A percentile compares a stretch with the other conserved stretches of the same genome.
These are phyloP conservation scores for Phytophthora vignae DNA, from an alignment of 352 stramenopile genomes.

Conservation along the genomic window DNA sequence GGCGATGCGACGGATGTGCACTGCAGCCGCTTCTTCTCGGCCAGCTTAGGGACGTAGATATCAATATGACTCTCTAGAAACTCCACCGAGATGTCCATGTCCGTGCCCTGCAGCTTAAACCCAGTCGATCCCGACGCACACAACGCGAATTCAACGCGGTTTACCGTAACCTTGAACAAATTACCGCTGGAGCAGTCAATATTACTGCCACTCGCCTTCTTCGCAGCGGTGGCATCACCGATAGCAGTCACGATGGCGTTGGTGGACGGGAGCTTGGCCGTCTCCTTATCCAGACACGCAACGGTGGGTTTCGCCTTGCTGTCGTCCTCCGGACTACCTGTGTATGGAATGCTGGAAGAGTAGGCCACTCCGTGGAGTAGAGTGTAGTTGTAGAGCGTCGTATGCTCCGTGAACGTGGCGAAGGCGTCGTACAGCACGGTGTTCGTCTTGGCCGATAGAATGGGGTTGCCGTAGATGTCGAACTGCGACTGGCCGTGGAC, in stretches of 20 bases:
- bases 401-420: conserved; percentile 26
- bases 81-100: conserved; percentile 28
- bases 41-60: conserved; percentile 9
- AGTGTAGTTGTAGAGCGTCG: conserved; percentile 32
- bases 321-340: conserved; percentile 5
- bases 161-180: conserved; percentile 17
- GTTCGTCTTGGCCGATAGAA: conserved; percentile 7
- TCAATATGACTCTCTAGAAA: conserved; percentile 20
- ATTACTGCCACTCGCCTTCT: not conserved
- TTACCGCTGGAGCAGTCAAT: conserved; percentile 4
- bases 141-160: conserved; percentile 14
- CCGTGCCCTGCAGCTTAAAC: conserved; percentile 13
- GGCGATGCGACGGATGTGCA: not conserved
- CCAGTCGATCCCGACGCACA: conserved; percentile 12
- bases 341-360: conserved; percentile 13
- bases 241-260: conserved; percentile 23
- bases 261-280: conserved; percentile 13
- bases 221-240: not conserved
- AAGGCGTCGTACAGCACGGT: conserved; percentile 38
- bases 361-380: conserved; percentile 34
- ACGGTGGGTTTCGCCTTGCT: conserved; percentile 2
- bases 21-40: not conserved
- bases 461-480: conserved; percentile 36
- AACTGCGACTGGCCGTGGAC: conserved; percentile 32
- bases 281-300: conserved; percentile 19